Evolutionary conservation across 176 grass and related monocot genomes (phyloP).

Genomic region (Triticum turgidum): DNA sequence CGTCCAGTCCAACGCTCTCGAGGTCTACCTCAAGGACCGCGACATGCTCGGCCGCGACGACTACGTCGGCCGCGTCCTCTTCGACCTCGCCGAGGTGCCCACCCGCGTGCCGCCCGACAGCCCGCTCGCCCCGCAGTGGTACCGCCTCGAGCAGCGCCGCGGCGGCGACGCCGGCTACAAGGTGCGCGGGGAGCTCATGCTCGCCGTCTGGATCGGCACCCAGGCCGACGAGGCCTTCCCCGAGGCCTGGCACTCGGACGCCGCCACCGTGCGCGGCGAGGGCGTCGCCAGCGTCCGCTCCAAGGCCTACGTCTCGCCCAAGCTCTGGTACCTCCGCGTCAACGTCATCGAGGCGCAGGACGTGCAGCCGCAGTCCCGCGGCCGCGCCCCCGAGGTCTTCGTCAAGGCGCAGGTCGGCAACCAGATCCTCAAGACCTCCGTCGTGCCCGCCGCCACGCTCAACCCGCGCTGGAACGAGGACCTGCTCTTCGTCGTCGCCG

Average conservation of each 20-base stretch:
- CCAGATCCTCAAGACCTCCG: constrained; percentile 76
- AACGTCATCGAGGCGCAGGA: constrained; percentile 92
- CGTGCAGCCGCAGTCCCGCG: constrained; percentile 55
- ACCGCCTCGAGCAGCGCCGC: constrained; percentile 60
- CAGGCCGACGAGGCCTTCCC: constrained; percentile 92
- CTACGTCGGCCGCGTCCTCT: constrained; percentile 71
- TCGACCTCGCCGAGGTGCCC: constrained; percentile 77
- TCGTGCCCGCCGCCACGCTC: constrained; percentile 26
- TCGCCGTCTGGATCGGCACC: constrained; percentile 88
- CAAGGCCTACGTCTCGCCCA: constrained; percentile 86
- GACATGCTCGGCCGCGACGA: constrained; percentile 88
- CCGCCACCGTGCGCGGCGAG: constrained; percentile 60
- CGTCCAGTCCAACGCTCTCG: constrained; percentile 67
- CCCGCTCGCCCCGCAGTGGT: constrained; percentile 86
- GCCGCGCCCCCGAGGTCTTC: constrained; percentile 56
- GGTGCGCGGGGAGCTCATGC: constrained; percentile 80
- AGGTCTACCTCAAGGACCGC: constrained; percentile 86
- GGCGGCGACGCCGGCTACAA: constrained; percentile 36
- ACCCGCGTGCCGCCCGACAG: constrained; percentile 75
- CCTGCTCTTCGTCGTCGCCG: constrained; percentile 86
- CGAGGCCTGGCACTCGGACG: constrained; percentile 93
- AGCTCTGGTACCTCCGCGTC: constrained; percentile 92
- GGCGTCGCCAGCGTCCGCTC: constrained; percentile 64
- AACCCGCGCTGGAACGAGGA: constrained; percentile 95
- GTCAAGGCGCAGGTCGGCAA: constrained; percentile 83